Conservation (phyloP, 2,329 filamentous ascomycete genomes). For the Colletotrichum liriopes region DNA sequence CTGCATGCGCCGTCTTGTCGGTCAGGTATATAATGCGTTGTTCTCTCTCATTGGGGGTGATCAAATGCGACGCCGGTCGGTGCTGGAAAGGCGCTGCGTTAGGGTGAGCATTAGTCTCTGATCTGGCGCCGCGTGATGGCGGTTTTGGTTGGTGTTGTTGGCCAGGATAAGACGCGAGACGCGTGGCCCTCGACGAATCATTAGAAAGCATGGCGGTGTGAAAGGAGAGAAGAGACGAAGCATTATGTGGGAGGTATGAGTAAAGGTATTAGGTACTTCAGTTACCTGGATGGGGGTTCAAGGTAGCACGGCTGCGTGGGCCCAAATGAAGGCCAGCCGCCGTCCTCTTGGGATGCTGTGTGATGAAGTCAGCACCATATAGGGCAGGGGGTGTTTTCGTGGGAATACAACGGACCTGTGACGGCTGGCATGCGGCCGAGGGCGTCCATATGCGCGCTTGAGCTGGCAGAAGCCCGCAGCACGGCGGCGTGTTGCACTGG, state of each 20-base stretch:
- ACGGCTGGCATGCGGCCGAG: neutral
- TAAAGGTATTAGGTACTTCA: constrained; percentile 17
- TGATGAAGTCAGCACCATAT: constrained; percentile 5
- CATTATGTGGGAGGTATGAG: neutral
- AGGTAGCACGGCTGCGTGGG: neutral
- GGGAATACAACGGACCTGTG: neutral
- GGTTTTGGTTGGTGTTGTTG: constrained; percentile 6
- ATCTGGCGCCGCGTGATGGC: constrained; percentile 21
- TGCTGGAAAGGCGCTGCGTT: constrained; percentile 6
- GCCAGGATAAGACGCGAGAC: constrained; percentile 4
- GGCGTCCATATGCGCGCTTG: neutral
- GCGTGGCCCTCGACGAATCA: constrained; percentile 19
- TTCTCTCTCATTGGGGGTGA: neutral
- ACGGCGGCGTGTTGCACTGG: neutral
- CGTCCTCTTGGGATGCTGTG: constrained; percentile 3
- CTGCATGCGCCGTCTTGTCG: constrained; percentile 10
- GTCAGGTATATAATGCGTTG: constrained; percentile 23
- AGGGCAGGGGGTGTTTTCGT: neutral
- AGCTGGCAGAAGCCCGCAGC: neutral
- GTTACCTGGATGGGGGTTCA: neutral
- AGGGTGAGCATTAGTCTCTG: constrained; percentile 18
- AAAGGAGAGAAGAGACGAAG: neutral
- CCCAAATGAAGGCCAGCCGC: neutral
- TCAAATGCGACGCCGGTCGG: constrained; percentile 8
- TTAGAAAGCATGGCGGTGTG: neutral